Conservation (phyloP, 352 stramenopile species). For the Halophytophthora polymorphica region DNA sequence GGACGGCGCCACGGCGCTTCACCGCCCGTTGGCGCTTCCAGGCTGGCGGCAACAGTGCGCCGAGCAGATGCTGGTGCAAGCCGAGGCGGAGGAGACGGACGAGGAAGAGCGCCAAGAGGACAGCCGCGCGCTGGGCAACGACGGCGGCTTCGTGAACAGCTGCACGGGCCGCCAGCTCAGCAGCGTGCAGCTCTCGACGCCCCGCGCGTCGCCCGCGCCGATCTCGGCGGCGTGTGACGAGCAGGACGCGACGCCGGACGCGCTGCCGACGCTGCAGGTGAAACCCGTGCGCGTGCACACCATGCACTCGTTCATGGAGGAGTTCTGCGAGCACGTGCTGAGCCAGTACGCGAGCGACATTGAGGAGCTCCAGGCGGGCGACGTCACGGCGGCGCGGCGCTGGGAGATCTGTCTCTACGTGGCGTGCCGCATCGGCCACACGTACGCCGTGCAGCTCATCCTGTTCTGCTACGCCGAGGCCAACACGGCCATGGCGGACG, state of each 20-base stretch:
- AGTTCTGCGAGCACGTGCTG: constrained; percentile 71
- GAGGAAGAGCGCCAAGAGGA: background rate
- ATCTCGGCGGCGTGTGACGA: constrained; percentile 13
- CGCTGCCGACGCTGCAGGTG: constrained; percentile 50
- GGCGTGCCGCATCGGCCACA: constrained; percentile 69
- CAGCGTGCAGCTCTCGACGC: constrained; percentile 15
- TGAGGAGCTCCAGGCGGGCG: constrained; percentile 40
- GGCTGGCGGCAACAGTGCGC: constrained; percentile 59
- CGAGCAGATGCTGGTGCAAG: constrained; percentile 41
- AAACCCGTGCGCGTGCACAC: constrained; percentile 63
- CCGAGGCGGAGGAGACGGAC: constrained; percentile 21
- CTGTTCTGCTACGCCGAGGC: constrained; percentile 73
- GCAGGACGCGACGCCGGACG: constrained; percentile 4
- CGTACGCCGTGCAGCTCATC: constrained; percentile 68
- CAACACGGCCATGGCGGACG: constrained; percentile 55
- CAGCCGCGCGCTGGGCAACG: background rate
- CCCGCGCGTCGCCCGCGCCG: constrained; percentile 11
- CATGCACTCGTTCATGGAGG: constrained; percentile 77
- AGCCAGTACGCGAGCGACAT: constrained; percentile 65
- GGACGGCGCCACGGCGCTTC: constrained; percentile 21
- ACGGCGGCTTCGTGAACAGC: constrained; percentile 6
- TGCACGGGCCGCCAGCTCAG: constrained; percentile 8
- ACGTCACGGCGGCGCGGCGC: constrained; percentile 44
- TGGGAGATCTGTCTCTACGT: constrained; percentile 78
- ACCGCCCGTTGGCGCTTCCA: constrained; percentile 40